Evolutionary conservation across 768 basidiomycete species (phyloP), one percentile per base, ranked within the genome.

Genomic region (Boletus pseudopeckii): DNA sequence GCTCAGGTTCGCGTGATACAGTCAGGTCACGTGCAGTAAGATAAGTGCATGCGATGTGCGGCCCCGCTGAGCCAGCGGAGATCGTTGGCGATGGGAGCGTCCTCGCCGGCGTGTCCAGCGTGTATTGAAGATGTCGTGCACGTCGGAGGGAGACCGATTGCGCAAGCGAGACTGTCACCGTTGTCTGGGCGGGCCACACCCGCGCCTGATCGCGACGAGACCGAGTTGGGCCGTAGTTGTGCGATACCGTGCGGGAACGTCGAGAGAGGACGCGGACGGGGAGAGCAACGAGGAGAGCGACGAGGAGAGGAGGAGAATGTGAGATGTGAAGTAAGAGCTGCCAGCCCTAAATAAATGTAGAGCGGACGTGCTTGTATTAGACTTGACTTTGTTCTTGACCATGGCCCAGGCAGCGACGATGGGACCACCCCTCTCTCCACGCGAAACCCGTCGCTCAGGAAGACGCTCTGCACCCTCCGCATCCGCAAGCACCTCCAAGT

Each of bases 391-490:
- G 50, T 48, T 52, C 55, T 51, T 44, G 38, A 51, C 56, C 58
- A 83, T 88, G 87, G 80, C 85, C 48, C 84, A 85, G 67, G 74
- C 81, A 44, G 80, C 80, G 45, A 70, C 80, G 47, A 90, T 90
- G 88, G 88, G 86, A 43, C 88, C 88, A 14, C 87, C 88, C 7
- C 78, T 85, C 45, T 88, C 87, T 53, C 88, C 86, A 39, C 77
- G 85, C 65, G 88, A 90, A 72, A 85, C 86, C 48, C 78, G 88
- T 62, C 85, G 88, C 58, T 90, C 88, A 60, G 87, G 85, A 40
- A 76, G 88, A 62, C 87, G 88, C 53, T 84, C 85, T 53, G 80
- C 76, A 5, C 85, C 83, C 42, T 85, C 86, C 40, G 74, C 77
- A 28, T 87, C 86, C 18, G 78, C 83, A 30, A 83, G 82, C 71